A percentile compares a stretch with the other conserved stretches of the same genome.
These are phyloP conservation scores for Candida maris DNA, from an alignment of 805 yeast species.

Conservation along the genomic window DNA sequence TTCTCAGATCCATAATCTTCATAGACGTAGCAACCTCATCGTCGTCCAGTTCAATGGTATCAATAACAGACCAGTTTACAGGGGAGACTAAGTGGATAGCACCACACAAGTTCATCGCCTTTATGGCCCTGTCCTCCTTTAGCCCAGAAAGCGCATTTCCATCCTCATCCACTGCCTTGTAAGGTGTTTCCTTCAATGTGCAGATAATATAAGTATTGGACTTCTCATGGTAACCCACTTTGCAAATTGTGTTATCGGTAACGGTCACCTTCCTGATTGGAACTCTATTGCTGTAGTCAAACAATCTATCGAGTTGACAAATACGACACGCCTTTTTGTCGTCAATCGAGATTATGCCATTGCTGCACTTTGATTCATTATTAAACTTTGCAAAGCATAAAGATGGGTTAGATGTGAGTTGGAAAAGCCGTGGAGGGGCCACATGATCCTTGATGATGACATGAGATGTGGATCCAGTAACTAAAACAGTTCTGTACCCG, in stretches of 20 bases:
- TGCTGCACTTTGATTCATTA: constrained; percentile 25
- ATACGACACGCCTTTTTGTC: constrained; percentile 65
- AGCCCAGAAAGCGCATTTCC: constrained; percentile 59
- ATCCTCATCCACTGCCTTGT: constrained; percentile 70
- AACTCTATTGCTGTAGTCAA: constrained; percentile 55
- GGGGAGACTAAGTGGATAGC: constrained; percentile 67
- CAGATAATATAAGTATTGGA: constrained; percentile 63
- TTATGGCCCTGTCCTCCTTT: constrained; percentile 40
- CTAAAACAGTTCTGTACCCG: constrained; percentile 57
- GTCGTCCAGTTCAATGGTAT: constrained; percentile 59
- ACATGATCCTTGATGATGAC: constrained; percentile 61
- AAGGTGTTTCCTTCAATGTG: constrained; percentile 55
- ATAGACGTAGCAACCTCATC: constrained; percentile 61
- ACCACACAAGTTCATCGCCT: constrained; percentile 58
- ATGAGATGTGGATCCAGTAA: constrained; percentile 73
- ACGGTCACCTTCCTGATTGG: constrained; percentile 53
- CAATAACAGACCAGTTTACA: constrained; percentile 71
- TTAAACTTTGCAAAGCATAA: constrained; percentile 63
- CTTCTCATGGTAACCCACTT: constrained; percentile 64
- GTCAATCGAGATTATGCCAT: constrained; percentile 70
- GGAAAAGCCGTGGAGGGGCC: constrained; percentile 61
- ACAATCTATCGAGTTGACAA: constrained; percentile 41
- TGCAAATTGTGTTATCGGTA: constrained; percentile 56
- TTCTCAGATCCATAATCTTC: constrained; percentile 48
- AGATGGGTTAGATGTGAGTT: constrained; percentile 60